Base-by-base conservation (phyloP, 345 rosid species). In the Acer negundo region DNA sequence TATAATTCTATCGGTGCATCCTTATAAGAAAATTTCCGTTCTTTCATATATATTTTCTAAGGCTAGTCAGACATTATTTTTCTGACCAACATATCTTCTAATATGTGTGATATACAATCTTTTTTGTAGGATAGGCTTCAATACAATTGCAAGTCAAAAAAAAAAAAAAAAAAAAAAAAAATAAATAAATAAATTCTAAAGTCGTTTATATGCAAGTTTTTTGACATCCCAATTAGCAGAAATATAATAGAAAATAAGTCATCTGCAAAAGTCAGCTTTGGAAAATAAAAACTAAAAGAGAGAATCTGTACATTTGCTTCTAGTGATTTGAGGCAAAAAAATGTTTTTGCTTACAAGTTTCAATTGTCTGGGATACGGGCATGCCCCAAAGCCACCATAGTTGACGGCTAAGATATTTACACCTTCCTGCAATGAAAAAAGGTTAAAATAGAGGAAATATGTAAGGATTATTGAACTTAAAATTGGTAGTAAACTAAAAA, bases 381-480 rank as follows among this genome's bases (percentile, higher is more conserved):
- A 94, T 42, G 93, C 83, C 76, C 92, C 93, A 74, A 97, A 90
- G 74, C 96, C 77, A 75, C 97, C 98, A 78, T 91, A 94, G 81
- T 88, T 91, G 77, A 94, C 90, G 20, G 97, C 94, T 84, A 94
- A 85, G 78, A 94, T 80, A 82, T 88, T 90, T 79, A 80, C 87
- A 79, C 98, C 98, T 75, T 91, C 94, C 97, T 93, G 88, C 82
- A 85, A 77, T 10, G 56, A 24, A 63, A 72, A 55, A n/a, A 38
- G 56, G 47, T 2, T 17, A 17, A 20, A 24, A 75, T 17, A 61
- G n/a, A 31, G 3, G 7, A 69, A 62, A 28, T 55, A 20, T 0
- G 15, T 15, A 53, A 51, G 19, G 26, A 15, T 47, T 22, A 24
- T 7, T 12, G 40, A 12, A 72, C 6, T 31, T 28, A 44, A 73